Evolutionary conservation across 768 basidiomycete genomes (phyloP).

Genomic region (Suillus tomentosus): DNA sequence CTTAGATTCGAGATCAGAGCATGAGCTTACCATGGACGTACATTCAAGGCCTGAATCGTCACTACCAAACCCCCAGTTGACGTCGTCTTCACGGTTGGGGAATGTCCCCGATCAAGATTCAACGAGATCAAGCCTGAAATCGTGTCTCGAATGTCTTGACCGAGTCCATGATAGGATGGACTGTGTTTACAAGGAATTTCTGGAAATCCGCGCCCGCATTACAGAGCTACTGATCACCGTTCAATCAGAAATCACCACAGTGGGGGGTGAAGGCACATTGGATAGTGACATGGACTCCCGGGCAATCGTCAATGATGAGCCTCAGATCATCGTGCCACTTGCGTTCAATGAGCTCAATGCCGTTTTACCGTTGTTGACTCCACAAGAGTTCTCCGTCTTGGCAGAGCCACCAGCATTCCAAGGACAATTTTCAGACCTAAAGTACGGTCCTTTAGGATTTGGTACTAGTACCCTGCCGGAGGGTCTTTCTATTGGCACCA

Average conservation of each 20-base stretch:
- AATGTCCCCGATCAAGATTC: not conserved
- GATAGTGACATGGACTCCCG: not conserved
- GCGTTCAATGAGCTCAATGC: not conserved
- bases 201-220: not conserved
- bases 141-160: not conserved
- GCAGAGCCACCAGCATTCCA: not conserved
- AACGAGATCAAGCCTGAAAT: not conserved
- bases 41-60: not conserved
- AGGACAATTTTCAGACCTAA: not conserved
- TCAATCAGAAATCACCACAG: not conserved
- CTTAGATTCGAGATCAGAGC: not conserved
- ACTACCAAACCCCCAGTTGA: not conserved
- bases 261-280: not conserved
- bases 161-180: not conserved
- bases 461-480: not conserved
- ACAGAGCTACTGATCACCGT: not conserved
- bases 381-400: too few relatives aligned
- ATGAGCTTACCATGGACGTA: not conserved
- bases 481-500: not conserved
- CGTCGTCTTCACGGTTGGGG: not conserved
- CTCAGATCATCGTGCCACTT: not conserved
- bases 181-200: not conserved
- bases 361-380: not conserved
- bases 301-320: not conserved
- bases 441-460: not conserved